phyloP scores from a whole-genome alignment of 2,329 filamentous ascomycete genomes.

The Sphaerostilbella broomeana region DNA sequence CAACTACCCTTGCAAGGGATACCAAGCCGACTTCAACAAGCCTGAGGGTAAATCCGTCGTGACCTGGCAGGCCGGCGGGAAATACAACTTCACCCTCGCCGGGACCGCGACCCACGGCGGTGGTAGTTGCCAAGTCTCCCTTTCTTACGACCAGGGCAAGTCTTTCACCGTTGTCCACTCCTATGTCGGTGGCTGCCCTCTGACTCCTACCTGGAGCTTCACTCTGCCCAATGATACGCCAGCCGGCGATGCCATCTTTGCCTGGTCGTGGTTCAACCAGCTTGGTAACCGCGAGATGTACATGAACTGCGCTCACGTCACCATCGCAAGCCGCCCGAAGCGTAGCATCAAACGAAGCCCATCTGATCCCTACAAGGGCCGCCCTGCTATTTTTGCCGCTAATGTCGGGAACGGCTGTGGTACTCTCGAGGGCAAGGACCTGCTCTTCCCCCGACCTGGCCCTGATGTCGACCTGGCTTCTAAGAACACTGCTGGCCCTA shows the following conservation, averaged over 20 bases:
- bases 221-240: conserved; percentile 57
- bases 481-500: conserved; percentile 7
- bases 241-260: conserved; percentile 56
- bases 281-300: conserved; percentile 76
- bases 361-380: conserved; percentile 39
- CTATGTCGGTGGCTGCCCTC: conserved; percentile 49
- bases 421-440: conserved; percentile 46
- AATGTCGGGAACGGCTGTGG: conserved; percentile 53
- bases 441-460: conserved; percentile 56
- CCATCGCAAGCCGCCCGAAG: conserved; percentile 41
- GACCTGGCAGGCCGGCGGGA: conserved; percentile 54
- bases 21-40: conserved; percentile 40
- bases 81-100: conserved; percentile 55
- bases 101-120: conserved; percentile 60
- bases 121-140: conserved; percentile 67
- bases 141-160: conserved; percentile 65
- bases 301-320: conserved; percentile 72
- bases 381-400: conserved; percentile 60
- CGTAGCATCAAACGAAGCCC: conserved; percentile 25
- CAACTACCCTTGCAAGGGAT: conserved; percentile 69
- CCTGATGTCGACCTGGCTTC: conserved; percentile 29
- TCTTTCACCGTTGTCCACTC: conserved; percentile 62
- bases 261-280: conserved; percentile 73
- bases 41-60: conserved; percentile 46
- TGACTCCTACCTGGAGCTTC: conserved; percentile 53